phyloP scores from a whole-genome alignment of 1,139 yeast genomes.

The Schwanniomyces etchellsii region DNA sequence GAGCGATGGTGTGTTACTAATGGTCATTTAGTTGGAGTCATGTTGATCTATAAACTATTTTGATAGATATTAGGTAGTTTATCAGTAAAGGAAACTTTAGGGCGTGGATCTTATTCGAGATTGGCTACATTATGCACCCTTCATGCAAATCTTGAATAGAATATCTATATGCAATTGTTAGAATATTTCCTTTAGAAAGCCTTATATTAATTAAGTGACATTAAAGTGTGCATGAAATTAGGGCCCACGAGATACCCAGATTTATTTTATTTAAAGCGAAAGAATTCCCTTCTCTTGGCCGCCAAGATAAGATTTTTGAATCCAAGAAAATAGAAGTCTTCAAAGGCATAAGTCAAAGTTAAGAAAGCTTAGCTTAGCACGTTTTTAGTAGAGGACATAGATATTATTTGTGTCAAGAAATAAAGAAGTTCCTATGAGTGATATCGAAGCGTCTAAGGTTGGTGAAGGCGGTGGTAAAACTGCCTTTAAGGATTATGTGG shows the following conservation, averaged over 20 bases:
- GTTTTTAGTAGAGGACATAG: background rate
- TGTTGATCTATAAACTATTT: too few species aligned
- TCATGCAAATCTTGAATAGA: too few species aligned
- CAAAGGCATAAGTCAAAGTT: background rate
- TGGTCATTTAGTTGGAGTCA: too few species aligned
- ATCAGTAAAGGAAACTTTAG: too few species aligned
- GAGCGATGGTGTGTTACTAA: too few species aligned
- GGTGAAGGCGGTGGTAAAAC: conserved; percentile 66
- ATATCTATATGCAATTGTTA: too few species aligned
- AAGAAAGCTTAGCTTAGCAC: background rate
- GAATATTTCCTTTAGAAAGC: background rate
- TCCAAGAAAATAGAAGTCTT: too few species aligned
- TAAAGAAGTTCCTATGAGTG: too few species aligned
- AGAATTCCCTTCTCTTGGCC: background rate
- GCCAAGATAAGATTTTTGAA: too few species aligned
- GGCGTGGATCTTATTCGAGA: too few species aligned
- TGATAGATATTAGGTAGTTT: too few species aligned
- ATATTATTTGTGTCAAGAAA: background rate
- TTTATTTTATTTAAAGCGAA: background rate
- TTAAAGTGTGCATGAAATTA: background rate
- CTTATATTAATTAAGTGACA: background rate
- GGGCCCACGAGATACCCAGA: background rate
- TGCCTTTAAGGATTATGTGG: conserved; percentile 82
- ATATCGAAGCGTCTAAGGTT: conserved; percentile 13
- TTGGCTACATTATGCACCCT: too few species aligned